Base-by-base conservation (phyloP, 805 yeast species). In the Lipomyces lipofer region DNA sequence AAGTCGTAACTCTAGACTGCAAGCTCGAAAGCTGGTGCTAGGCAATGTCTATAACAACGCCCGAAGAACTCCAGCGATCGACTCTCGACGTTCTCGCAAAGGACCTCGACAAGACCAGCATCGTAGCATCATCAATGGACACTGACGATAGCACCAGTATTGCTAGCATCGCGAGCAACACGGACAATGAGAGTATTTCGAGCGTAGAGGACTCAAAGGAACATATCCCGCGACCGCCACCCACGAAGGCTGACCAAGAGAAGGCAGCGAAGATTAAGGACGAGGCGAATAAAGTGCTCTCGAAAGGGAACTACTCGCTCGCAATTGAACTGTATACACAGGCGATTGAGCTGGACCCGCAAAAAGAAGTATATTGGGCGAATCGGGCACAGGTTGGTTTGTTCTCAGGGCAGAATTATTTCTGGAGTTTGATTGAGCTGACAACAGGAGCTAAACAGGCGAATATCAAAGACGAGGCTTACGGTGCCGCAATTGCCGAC, bases 271-370 rank as follows among this genome's bases (percentile, higher is more conserved):
- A 76, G 19, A 74, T 87, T 64, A 94, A 94, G 74, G 72, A 82
- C 29, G 88, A 86, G 69, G 99, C 98, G 60, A 94, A 94, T 78
- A 82, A 83, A 68, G 86, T 87, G 39, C 86, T 94, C 87, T 88
- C 95, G 21, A 75, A 75, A 51, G 85, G 78, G 65, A 82, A 90
- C 63, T 91, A 79, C 67, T 76, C 75, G 13, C 75, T 70, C 38
- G 98, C 99, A 3, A 78, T 89, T 51, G 79, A 78, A 30, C 81
- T 83, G 64, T 94, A 94, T 71, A 79, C 95, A 4, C 82, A 81
- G 54, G 98, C 98, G 8, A 82, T 94, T 63, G 81, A 74, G 17
- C 71, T 84, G 55, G 78, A 83, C 62, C 82, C 90, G 53, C 70
- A 77, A 15, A 90, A 89, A 68, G 92, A 91, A n/a, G 87, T 94